Conservation (phyloP, 2,329 filamentous ascomycete genomes). For the Pseudogymnoascus sp. region DNA sequence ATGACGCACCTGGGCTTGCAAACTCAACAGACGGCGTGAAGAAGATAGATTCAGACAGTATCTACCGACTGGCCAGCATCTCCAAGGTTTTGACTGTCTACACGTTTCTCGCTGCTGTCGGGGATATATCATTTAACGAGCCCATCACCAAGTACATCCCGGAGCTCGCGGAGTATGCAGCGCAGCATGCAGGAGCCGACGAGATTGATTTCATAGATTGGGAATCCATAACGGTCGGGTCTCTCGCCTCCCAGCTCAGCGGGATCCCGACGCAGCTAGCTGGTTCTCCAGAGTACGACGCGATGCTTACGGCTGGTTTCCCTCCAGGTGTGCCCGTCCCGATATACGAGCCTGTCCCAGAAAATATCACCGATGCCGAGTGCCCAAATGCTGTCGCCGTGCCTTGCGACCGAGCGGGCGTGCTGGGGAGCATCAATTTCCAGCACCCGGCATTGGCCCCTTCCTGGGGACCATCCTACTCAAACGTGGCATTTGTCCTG, state of each 20-base stretch:
- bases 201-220: conserved; percentile 16
- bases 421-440: conserved; percentile 18
- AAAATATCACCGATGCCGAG: not conserved
- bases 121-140: conserved; percentile 32
- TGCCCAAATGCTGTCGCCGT: not conserved
- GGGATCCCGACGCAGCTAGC: not conserved
- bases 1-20: conserved; percentile 27
- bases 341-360: not conserved
- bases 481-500: conserved; percentile 32
- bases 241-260: conserved; percentile 17
- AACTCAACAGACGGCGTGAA: conserved; percentile 26
- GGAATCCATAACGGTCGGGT: conserved; percentile 16
- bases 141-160: conserved; percentile 36
- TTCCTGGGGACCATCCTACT: conserved; percentile 29
- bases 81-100: conserved; percentile 39
- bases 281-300: not conserved
- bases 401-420: not conserved
- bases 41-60: conserved; percentile 31
- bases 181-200: conserved; percentile 9
- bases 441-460: conserved; percentile 29
- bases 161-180: conserved; percentile 26
- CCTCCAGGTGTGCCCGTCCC: not conserved
- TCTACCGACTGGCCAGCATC: conserved; percentile 36
- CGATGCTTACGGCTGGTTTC: not conserved
- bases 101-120: conserved; percentile 33